Conservation (phyloP, 1,284 basidiomycete genomes). For the Amylostereum chailletii region DNA sequence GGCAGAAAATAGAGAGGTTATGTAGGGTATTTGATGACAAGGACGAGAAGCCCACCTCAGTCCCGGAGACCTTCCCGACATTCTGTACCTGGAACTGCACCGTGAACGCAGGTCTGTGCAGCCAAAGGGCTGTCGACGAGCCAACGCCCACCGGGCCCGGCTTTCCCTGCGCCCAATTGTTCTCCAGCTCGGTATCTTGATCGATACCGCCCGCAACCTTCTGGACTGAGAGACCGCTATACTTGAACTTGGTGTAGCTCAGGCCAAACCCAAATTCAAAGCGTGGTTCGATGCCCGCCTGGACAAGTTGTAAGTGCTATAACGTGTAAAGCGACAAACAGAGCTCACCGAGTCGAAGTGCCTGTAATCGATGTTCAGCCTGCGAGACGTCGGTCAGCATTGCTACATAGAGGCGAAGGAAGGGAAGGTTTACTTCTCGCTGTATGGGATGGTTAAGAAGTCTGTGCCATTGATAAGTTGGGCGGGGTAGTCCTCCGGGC, state of each 20-base stretch:
- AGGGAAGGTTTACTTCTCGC: constrained; percentile 39
- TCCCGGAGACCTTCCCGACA: constrained; percentile 43
- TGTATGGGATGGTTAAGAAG: constrained; percentile 51
- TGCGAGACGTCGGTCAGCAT: constrained; percentile 8
- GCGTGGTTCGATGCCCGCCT: constrained; percentile 45
- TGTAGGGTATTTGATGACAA: too few relatives aligned
- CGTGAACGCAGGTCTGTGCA: constrained; percentile 52
- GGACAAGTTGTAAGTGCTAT: background rate
- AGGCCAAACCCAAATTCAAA: constrained; percentile 81
- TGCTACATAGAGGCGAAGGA: background rate
- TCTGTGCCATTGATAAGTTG: constrained; percentile 40
- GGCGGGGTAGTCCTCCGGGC: constrained; percentile 55
- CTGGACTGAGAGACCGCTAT: constrained; percentile 42
- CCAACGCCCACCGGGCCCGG: constrained; percentile 39
- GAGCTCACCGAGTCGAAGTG: constrained; percentile 59
- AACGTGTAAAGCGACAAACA: constrained; percentile 6
- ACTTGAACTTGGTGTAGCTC: constrained; percentile 76
- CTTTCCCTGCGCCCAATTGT: constrained; percentile 46
- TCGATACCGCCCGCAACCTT: constrained; percentile 25
- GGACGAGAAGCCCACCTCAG: constrained; percentile 30
- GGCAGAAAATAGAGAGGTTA: background rate
- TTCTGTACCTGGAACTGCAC: constrained; percentile 56
- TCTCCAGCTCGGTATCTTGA: constrained; percentile 28
- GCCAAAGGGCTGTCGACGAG: constrained; percentile 49
- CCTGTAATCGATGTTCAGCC: constrained; percentile 68